Evolutionary conservation across 768 basidiomycete genomes (phyloP).

Genomic region (Rhodotorula toruloides): DNA sequence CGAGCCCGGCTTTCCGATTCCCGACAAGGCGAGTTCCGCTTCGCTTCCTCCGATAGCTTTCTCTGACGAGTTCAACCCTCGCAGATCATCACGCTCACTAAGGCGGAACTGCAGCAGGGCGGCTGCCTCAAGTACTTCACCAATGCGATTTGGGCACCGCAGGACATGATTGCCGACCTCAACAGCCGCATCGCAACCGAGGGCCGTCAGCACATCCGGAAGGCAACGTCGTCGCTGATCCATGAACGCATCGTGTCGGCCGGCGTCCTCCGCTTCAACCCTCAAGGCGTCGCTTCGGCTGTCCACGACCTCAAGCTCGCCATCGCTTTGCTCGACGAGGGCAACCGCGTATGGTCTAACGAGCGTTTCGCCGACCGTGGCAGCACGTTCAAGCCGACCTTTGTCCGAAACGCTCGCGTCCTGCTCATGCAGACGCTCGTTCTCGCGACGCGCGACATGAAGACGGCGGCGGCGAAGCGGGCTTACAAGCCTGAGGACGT

Average conservation of each 20-base stretch:
- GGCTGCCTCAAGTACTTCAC: constrained; percentile 1
- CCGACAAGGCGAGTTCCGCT: too few relatives aligned
- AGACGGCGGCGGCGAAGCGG: not conserved
- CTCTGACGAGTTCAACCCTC: too few relatives aligned
- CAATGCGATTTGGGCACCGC: not conserved
- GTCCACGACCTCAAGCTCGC: not conserved
- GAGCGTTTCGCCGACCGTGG: not conserved
- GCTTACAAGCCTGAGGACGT: not conserved
- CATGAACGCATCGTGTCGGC: not conserved
- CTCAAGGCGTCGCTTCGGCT: not conserved
- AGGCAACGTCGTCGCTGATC: not conserved
- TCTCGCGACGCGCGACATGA: not conserved
- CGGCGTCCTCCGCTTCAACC: not conserved
- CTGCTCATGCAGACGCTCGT: not conserved
- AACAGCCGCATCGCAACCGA: not conserved
- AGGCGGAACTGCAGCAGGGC: not conserved
- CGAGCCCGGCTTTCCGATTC: too few relatives aligned
- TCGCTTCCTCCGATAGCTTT: not conserved
- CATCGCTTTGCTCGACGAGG: not conserved
- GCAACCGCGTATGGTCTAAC: not conserved
- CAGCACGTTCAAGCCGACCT: not conserved
- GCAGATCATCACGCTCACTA: not conserved
- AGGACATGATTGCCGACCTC: constrained; percentile 2
- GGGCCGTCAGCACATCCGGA: not conserved
- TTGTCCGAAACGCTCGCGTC: not conserved